Percentiles rank a stretch among this genome's conserved stretches.
These are phyloP conservation scores for Echites panduratus DNA, from an alignment of 257 asterid species.

Conservation along the genomic window DNA sequence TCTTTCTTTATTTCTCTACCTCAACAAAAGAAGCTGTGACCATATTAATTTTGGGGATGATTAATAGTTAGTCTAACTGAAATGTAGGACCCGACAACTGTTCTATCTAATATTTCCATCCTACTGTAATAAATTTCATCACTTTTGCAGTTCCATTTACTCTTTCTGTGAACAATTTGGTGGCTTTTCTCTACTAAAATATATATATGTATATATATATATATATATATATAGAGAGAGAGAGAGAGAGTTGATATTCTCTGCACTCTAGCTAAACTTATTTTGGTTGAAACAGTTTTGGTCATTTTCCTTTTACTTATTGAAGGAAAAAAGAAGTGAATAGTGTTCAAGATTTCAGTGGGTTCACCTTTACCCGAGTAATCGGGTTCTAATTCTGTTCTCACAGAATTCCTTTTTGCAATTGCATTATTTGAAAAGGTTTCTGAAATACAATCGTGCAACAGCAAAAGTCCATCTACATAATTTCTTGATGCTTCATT, in stretches of 20 bases:
- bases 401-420: background rate
- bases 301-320: background rate
- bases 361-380: background rate
- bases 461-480: background rate
- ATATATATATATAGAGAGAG: too few species aligned
- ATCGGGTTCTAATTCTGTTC: background rate
- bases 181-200: background rate
- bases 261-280: background rate
- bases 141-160: background rate
- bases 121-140: background rate
- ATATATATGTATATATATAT: background rate
- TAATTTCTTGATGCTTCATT: background rate
- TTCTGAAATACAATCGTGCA: background rate
- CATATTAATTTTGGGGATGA: background rate
- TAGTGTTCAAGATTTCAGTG: background rate
- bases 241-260: too few species aligned
- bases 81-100: background rate
- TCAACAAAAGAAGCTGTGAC: background rate
- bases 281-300: background rate
- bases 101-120: background rate
- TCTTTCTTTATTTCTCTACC: background rate
- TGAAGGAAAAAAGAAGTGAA: background rate
- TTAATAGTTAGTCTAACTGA: background rate
- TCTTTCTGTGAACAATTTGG: background rate
- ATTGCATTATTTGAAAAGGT: background rate